These are phyloP conservation scores for Meira miltonrushii DNA, from an alignment of 1,284 basidiomycete species.

Conservation along the genomic window DNA sequence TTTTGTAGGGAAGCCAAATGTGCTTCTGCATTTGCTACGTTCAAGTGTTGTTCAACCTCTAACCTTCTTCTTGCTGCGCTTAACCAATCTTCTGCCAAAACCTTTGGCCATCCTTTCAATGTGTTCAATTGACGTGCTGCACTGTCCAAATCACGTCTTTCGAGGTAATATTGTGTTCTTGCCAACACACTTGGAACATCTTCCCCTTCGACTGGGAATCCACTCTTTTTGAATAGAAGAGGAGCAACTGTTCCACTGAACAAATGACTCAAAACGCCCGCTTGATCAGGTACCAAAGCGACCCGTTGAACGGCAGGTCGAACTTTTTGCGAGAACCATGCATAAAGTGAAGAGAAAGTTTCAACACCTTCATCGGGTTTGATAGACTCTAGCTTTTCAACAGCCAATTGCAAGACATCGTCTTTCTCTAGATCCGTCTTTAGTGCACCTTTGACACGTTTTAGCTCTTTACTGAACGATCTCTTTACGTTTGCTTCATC, in stretches of 20 bases:
- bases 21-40: slow-evolving; percentile 57
- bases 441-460: slow-evolving; percentile 65
- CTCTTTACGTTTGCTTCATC: slow-evolving; percentile 62
- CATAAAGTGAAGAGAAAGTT: slow-evolving; percentile 77
- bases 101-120: slow-evolving; percentile 71
- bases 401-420: slow-evolving; percentile 51
- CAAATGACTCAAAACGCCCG: slow-evolving; percentile 81
- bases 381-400: slow-evolving; percentile 58
- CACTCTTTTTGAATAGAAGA: slow-evolving; percentile 72
- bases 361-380: slow-evolving; percentile 76
- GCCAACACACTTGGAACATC: slow-evolving; percentile 83
- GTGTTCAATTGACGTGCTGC: slow-evolving; percentile 89
- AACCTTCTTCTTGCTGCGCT: slow-evolving; percentile 79
- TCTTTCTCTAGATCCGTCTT: slow-evolving; percentile 59
- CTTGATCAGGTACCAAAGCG: slow-evolving; percentile 79
- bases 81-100: slow-evolving; percentile 83
- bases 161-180: slow-evolving; percentile 81
- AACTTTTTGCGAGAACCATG: slow-evolving; percentile 82
- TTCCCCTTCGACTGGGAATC: slow-evolving; percentile 61
- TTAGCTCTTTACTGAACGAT: slow-evolving; percentile 80
- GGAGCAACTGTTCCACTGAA: slow-evolving; percentile 71
- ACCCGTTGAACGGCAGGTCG: slow-evolving; percentile 78
- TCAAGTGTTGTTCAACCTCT: slow-evolving; percentile 87
- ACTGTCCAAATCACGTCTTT: slow-evolving; percentile 85
- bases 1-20: slow-evolving; percentile 9